A percentile compares a stretch with the other conserved stretches of the same genome.
These are phyloP conservation scores for Leishmania martiniquensis DNA, from an alignment of 208 protist genomes.

Conservation along the genomic window DNA sequence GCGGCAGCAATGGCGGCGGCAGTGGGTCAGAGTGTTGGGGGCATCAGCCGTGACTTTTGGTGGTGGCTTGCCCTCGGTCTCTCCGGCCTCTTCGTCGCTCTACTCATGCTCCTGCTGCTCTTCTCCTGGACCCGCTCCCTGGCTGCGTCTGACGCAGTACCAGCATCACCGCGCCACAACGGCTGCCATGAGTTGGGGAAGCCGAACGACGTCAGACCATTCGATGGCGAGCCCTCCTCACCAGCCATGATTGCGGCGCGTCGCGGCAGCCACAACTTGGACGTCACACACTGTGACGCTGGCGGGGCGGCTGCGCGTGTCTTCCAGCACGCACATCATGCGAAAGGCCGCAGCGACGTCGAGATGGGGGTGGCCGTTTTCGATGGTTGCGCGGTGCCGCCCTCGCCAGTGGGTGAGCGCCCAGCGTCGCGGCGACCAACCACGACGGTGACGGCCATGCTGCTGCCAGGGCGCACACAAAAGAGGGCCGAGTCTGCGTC, in stretches of 20 bases:
- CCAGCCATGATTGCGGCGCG: background rate
- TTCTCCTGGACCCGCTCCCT: background rate
- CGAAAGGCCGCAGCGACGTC: background rate
- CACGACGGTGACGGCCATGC: background rate
- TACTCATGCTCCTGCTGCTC: slow-evolving; percentile 2
- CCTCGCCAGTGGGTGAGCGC: background rate
- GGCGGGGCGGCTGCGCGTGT: background rate
- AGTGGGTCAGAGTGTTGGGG: background rate
- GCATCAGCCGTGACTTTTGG: slow-evolving; percentile 1
- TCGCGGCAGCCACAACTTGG: background rate
- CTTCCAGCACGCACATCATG: background rate
- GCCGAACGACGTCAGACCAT: background rate
- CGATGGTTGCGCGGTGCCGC: background rate
- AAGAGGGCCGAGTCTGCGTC: background rate
- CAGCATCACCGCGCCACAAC: background rate
- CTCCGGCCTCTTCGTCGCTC: background rate
- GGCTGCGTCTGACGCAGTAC: no score
- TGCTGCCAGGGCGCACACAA: background rate
- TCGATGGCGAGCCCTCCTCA: background rate
- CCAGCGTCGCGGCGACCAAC: background rate
- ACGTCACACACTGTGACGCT: background rate
- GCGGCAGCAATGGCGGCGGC: background rate
- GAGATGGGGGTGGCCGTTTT: background rate
- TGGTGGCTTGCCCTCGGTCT: slow-evolving; percentile 12
- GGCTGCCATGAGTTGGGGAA: background rate